Base-by-base conservation (phyloP, 192 early-diverging fungal genomes). In the Umbelopsis vinacea region DNA sequence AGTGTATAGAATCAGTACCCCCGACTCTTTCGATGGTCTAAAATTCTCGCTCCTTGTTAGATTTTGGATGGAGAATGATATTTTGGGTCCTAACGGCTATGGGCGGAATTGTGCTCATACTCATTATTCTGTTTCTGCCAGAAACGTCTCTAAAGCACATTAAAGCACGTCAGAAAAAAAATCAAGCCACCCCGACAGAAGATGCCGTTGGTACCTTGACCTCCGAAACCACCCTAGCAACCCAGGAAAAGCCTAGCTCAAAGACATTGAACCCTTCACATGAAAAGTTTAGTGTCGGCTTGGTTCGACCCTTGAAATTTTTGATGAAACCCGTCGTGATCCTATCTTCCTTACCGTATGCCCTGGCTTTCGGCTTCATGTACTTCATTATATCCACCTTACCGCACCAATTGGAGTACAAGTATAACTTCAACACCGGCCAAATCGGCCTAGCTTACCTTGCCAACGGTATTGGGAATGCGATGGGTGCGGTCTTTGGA, bases 31-130 rank as follows among this genome's bases (percentile, higher is more conserved):
- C 29, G 29, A 29, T 29, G 21, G 57, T 53, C 38, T 66, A 37
- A 40, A 22, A 66, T 67, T 6, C 3, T 22, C 26, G 24, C 5
- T 22, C 15, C 22, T 12, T 0, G 11, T 11, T 37, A 76, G 75
- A 54, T 46, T 15, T 77, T 7, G 50, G 67, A 6, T 84, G 80
- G 78, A 60, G 74, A 22, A 77, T 55, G 63, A 80, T 87, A 45
- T 91, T 91, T 69, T 90, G 89, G 88, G 47, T 84, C 15, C 74
- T 89, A 26, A 52, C 82, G 0, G 83, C 82, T 23, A 76, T 87
- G 74, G 83, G 83, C 46, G 85, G 84, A 6, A 24, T 84, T 10
- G 77, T 88, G 63, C 52, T 85, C 46, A 52, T 87, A 9, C 48
- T 85, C 9, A 82, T 83, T 7, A 47, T 84, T n/a, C 84, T 89